Evolutionary conservation across 2,329 filamentous ascomycete species (phyloP), one percentile per base, ranked within the genome.

Genomic region (Capronia americana): DNA sequence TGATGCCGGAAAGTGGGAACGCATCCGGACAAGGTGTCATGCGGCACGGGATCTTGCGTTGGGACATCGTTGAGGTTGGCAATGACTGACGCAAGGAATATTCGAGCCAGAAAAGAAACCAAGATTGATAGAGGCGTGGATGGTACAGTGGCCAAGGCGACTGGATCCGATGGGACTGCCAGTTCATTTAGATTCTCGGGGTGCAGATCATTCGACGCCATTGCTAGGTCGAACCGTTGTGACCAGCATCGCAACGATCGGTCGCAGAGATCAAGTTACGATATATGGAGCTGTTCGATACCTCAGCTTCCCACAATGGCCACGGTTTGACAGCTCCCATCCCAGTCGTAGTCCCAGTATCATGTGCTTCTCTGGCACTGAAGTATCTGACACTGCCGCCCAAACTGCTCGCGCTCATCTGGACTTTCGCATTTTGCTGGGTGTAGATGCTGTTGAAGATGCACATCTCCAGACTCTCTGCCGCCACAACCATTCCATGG

Each of bases 271-370:
- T n/a, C 44, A 11, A 28, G 38, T 58, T 58, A n/a, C 34, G 56
- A 20, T 58, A 58, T 24, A 58, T 44, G 24, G 56, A 44, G 14
- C 44, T 5, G 17, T 58, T 48, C 23, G 56, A 10, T 10, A 58
- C 56, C 56, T 58, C 56, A 23, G 38, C 26, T 24, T 58, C 56
- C 56, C 56, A 58, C 24, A 58, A 14, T 24, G 56, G 56, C 56
- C 56, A 58, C 44, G 56, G 56, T 12, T 58, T 58, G n/a, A 58
- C 56, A 48, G 56, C 56, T 26, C 56, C 56, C 56, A 58, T 58
- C 24, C 56, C 56, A 10, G 56, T 58, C 23, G 56, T 58, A 11
- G 56, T 58, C 30, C 56, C 56, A 20, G 56, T 58, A 12, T 58
- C 56, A 7, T 58, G 56, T 12, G 56, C 56, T 26, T 58, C 56